phyloP scores from a whole-genome alignment of 139 green algal species.

The Micromonas commoda region DNA sequence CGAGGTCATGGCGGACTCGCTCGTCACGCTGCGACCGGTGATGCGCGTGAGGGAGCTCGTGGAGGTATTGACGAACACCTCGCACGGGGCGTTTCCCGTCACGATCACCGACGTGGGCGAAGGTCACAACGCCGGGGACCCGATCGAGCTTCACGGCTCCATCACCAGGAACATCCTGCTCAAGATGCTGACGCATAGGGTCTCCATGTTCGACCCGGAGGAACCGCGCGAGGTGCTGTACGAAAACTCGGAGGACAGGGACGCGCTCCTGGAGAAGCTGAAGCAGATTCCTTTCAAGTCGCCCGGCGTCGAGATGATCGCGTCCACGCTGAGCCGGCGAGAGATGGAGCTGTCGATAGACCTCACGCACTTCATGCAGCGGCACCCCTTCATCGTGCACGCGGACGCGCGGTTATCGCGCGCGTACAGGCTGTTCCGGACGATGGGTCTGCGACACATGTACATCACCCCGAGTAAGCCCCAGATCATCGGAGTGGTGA shows the following conservation, averaged over 20 bases:
- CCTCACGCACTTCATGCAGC: conserved; percentile 55
- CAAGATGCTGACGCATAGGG: conserved; percentile 44
- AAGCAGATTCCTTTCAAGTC: conserved; percentile 42
- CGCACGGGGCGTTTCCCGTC: conserved; percentile 55
- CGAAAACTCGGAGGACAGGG: conserved; percentile 27
- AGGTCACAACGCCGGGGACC: not conserved
- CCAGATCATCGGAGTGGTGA: conserved; percentile 71
- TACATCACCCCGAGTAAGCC: conserved; percentile 53
- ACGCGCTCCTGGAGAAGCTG: conserved; percentile 41
- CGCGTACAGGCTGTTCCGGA: conserved; percentile 71
- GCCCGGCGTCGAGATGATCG: not conserved
- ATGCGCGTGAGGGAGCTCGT: conserved; percentile 46
- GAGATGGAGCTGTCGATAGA: conserved; percentile 40
- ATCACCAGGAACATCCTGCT: conserved; percentile 40
- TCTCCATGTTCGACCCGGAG: conserved; percentile 33
- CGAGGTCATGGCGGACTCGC: conserved; percentile 49
- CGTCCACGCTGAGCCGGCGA: not conserved
- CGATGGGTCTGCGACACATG: conserved; percentile 73
- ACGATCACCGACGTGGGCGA: conserved; percentile 30
- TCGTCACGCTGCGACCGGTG: conserved; percentile 50
- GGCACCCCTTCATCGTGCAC: conserved; percentile 50
- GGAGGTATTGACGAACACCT: conserved; percentile 38
- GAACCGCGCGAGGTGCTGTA: not conserved
- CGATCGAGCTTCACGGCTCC: conserved; percentile 41
- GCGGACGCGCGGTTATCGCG: conserved; percentile 44